phyloP scores from a whole-genome alignment of 2,329 filamentous ascomycete species.

The Sporothrix sp. region DNA sequence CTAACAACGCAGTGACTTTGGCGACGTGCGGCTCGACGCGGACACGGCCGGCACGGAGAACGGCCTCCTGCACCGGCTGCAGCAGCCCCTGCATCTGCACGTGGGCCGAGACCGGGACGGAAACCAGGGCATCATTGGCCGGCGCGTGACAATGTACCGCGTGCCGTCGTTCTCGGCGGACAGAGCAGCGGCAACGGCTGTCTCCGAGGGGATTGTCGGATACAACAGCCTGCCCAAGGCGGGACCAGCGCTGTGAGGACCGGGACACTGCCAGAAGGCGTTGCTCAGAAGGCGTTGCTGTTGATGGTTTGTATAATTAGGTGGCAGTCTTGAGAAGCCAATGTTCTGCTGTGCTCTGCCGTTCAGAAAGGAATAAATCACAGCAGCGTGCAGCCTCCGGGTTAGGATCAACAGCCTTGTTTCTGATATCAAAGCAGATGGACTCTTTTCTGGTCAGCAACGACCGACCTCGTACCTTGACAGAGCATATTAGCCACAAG shows the following conservation, averaged over 20 bases:
- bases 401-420: too few species aligned
- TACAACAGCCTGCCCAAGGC: constrained; percentile 13
- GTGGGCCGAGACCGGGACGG: constrained; percentile 16
- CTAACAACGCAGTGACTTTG: constrained; percentile 8
- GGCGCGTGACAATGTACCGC: constrained; percentile 12
- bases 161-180: not conserved
- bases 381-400: too few species aligned
- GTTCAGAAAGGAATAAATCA: too few species aligned
- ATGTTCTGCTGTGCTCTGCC: too few species aligned
- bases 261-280: not conserved
- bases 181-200: not conserved
- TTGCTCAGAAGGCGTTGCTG: too few species aligned
- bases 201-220: constrained; percentile 18
- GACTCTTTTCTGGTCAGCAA: too few species aligned
- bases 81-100: constrained; percentile 15
- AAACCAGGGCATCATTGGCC: constrained; percentile 17
- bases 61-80: constrained; percentile 6
- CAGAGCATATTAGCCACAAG: too few species aligned
- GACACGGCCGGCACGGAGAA: too few species aligned
- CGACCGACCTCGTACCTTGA: too few species aligned
- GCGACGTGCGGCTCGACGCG: constrained; percentile 4
- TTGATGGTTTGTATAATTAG: too few species aligned
- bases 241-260: not conserved
- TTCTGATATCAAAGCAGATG: too few species aligned
- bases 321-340: too few species aligned